Evolutionary conservation across 495 filamentous ascomycete genomes (phyloP).

Genomic region (Aspergillus bertholletiae): DNA sequence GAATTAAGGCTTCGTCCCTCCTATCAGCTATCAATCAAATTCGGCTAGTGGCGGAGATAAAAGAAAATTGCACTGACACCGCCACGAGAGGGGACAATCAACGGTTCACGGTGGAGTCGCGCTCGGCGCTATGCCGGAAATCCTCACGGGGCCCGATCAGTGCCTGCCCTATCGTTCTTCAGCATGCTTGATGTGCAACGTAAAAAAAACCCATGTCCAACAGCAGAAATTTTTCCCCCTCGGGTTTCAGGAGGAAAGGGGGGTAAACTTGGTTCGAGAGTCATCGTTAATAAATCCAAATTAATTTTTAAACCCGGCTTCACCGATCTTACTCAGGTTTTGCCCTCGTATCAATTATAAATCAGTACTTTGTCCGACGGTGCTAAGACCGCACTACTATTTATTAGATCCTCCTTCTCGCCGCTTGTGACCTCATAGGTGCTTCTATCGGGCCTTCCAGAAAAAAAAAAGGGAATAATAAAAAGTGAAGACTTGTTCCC

Average conservation of each 20-base stretch:
- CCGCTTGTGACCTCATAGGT: background rate
- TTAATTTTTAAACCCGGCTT: background rate
- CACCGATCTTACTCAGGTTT: background rate
- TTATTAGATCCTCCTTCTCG: background rate
- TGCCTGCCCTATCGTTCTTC: background rate
- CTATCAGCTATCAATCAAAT: background rate
- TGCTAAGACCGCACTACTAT: no score
- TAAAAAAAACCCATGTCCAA: conserved; percentile 16
- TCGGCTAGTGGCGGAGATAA: conserved; percentile 2
- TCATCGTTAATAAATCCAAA: background rate
- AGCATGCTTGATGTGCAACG: conserved; percentile 10
- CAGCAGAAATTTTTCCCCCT: background rate
- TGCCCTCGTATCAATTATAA: background rate
- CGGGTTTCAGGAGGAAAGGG: background rate
- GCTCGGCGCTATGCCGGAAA: background rate
- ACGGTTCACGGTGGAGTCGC: background rate
- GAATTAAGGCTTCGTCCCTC: no score
- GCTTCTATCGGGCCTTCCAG: background rate
- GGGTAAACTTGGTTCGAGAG: background rate
- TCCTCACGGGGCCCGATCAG: background rate
- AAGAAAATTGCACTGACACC: background rate
- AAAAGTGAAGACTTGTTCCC: no score
- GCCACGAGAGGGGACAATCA: background rate
- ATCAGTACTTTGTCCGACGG: background rate
- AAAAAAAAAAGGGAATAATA: background rate